Evolutionary conservation across 2,329 filamentous ascomycete species (phyloP).

Genomic region (Epichloe sp.): DNA sequence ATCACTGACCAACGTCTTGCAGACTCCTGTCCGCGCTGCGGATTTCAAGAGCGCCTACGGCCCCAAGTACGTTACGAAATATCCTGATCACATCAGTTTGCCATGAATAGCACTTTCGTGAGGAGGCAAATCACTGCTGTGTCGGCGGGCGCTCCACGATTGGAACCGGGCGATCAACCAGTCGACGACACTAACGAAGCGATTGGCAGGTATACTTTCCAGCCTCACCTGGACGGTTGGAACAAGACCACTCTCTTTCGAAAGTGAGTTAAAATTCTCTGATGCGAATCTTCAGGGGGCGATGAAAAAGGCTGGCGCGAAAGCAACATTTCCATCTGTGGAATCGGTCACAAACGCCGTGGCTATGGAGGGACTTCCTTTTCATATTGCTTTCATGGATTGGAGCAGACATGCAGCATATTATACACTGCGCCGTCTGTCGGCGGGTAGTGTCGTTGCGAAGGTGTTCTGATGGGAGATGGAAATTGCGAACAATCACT

Average conservation of each 20-base stretch:
- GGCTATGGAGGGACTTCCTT: not conserved
- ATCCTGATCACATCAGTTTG: not conserved
- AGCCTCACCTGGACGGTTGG: slow-evolving; percentile 41
- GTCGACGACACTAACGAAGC: slow-evolving; percentile 14
- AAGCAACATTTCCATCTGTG: not conserved
- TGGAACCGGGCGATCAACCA: not conserved
- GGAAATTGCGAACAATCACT: not conserved
- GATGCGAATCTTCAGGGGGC: not conserved
- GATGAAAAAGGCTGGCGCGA: not conserved
- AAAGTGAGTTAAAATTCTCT: slow-evolving; percentile 34
- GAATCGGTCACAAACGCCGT: not conserved
- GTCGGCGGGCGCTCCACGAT: not conserved
- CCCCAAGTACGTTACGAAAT: slow-evolving; percentile 41
- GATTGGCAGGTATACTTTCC: slow-evolving; percentile 41
- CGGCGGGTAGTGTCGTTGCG: not conserved
- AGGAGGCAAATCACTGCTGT: not conserved
- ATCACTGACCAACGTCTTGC: slow-evolving; percentile 18
- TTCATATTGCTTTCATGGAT: not conserved
- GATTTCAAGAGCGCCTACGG: slow-evolving; percentile 50
- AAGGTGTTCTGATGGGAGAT: not conserved
- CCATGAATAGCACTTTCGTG: not conserved
- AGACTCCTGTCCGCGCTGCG: slow-evolving; percentile 34
- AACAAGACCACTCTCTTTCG: slow-evolving; percentile 28
- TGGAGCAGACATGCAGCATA: not conserved
- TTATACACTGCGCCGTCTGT: not conserved